A percentile compares a stretch with the other conserved stretches of the same genome.
phyloP scores from a whole-genome alignment of 1,284 basidiomycete genomes.

The Sanghuangporus sanghuang region DNA sequence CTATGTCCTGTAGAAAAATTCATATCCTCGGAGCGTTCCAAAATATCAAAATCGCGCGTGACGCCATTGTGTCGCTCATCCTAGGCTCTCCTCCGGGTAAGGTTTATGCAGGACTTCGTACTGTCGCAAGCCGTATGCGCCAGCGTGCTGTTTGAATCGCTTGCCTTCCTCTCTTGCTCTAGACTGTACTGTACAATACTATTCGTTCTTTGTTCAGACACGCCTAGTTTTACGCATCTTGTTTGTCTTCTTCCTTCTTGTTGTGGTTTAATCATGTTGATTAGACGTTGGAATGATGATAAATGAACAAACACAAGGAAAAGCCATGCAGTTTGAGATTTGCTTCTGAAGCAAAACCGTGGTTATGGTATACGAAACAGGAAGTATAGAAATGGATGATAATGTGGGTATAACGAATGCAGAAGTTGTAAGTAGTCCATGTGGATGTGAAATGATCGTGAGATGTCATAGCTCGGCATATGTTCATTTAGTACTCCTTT shows the following conservation, averaged over 20 bases:
- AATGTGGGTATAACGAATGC: neutral
- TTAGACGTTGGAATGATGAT: too few species aligned
- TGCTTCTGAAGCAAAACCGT: neutral
- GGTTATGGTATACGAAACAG: neutral
- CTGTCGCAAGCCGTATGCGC: constrained; percentile 89
- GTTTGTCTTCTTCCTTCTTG: neutral
- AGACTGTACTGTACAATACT: neutral
- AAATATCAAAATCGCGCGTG: constrained; percentile 96
- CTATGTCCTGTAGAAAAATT: constrained; percentile 61
- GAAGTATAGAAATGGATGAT: neutral
- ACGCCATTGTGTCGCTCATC: constrained; percentile 93
- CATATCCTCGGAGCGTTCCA: constrained; percentile 93
- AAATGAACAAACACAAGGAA: neutral
- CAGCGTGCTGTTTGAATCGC: constrained; percentile 67
- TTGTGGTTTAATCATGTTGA: too few species aligned
- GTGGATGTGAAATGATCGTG: neutral
- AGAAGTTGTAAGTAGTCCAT: neutral
- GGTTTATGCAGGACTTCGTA: constrained; percentile 88
- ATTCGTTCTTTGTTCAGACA: neutral
- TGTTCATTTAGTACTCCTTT: neutral
- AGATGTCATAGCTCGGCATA: neutral
- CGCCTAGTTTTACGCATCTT: neutral
- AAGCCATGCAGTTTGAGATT: neutral
- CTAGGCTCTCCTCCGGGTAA: constrained; percentile 95
- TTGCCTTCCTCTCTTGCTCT: neutral